Conservation (phyloP, 345 rosid species). For the Acer negundo region DNA sequence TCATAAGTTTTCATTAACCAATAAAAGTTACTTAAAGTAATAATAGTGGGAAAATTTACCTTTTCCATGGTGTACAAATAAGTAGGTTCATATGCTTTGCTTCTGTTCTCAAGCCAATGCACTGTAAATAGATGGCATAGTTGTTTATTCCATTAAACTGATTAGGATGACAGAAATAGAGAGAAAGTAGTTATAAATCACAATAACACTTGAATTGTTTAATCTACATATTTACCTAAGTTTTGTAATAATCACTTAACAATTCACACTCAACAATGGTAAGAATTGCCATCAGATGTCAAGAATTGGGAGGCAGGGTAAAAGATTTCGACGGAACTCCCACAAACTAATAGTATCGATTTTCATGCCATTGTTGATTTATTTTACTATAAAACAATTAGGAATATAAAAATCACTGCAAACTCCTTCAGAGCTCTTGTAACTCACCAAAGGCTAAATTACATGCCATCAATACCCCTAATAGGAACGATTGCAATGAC, state of each 20-base stretch:
- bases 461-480: background rate
- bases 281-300: background rate
- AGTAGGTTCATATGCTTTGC: constrained; percentile 84
- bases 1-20: background rate
- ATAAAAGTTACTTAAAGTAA: constrained; percentile 2
- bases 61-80: constrained; percentile 92
- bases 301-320: background rate
- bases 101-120: constrained; percentile 78
- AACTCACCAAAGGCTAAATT: background rate
- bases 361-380: too few relatives aligned
- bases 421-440: too few relatives aligned
- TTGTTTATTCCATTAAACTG: constrained; percentile 8
- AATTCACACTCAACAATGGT: background rate
- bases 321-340: background rate
- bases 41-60: constrained; percentile 41
- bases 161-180: background rate
- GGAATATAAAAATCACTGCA: too few relatives aligned
- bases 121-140: constrained; percentile 48
- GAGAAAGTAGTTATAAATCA: background rate
- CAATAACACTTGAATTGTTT: background rate
- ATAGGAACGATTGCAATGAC: background rate
- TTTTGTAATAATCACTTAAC: constrained; percentile 4
- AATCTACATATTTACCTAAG: background rate
- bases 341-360: background rate
- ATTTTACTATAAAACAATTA: too few relatives aligned